Evolutionary conservation across 148 eudicot genomes (phyloP).

Genomic region (Camellia sinensis): DNA sequence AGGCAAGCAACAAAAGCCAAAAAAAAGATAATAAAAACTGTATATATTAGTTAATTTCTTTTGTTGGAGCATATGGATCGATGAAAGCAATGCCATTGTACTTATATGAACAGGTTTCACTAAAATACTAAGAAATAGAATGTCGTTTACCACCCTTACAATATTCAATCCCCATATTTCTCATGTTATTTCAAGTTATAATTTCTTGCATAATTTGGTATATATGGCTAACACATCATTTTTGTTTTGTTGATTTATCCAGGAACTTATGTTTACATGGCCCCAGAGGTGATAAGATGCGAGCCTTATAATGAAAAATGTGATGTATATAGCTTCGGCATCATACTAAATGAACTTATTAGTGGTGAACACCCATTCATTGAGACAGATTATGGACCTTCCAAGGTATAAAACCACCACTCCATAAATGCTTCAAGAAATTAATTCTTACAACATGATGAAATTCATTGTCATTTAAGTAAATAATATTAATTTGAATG

Average conservation of each 20-base stretch:
- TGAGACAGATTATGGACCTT: slow-evolving; percentile 47
- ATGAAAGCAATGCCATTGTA: neutral
- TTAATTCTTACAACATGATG: neutral
- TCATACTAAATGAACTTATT: slow-evolving; percentile 43
- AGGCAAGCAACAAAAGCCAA: slow-evolving; percentile 18
- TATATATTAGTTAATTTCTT: neutral
- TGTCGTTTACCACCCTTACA: no score
- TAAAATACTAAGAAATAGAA: no score
- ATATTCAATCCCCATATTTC: no score
- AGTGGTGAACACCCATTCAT: slow-evolving; percentile 41
- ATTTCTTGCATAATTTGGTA: neutral
- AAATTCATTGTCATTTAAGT: neutral
- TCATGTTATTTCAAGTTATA: neutral
- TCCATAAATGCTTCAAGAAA: neutral
- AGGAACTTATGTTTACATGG: slow-evolving; percentile 57
- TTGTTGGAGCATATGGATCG: neutral
- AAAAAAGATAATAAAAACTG: neutral
- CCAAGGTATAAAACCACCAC: slow-evolving; percentile 23
- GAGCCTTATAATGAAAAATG: slow-evolving; percentile 47
- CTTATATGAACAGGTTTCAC: neutral
- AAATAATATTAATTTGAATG: neutral
- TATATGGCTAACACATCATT: neutral
- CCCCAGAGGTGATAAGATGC: slow-evolving; percentile 46
- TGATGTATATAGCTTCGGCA: slow-evolving; percentile 45
- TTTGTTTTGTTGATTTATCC: neutral